A percentile compares a stretch with the other conserved stretches of the same genome.
Conservation (phyloP, 148 eudicot species). For the Fagopyrum homotropicum region DNA sequence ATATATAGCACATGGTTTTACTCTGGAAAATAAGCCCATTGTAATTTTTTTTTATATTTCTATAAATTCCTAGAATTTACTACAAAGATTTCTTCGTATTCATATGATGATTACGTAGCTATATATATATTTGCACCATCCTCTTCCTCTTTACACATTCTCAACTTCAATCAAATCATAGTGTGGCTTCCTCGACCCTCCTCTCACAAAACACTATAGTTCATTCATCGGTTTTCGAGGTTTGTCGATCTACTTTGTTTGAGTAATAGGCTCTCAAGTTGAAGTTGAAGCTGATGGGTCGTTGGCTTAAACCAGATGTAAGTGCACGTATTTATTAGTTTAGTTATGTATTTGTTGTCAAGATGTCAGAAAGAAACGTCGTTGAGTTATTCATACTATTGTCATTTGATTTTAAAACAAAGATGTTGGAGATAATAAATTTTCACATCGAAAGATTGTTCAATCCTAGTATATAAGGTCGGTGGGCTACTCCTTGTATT, state of each 20-base stretch:
- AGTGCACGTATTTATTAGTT: constrained; percentile 1
- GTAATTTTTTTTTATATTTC: neutral
- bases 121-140: neutral
- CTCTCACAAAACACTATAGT: neutral
- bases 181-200: neutral
- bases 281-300: constrained; percentile 22
- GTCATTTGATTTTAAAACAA: no score
- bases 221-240: no score
- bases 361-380: no score
- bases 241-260: neutral
- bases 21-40: neutral
- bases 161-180: neutral
- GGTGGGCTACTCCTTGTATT: no score
- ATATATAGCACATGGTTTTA: neutral
- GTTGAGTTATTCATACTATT: no score
- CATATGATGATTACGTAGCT: neutral
- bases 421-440: no score
- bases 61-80: constrained; percentile 4
- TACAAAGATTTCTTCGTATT: neutral
- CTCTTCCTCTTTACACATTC: neutral
- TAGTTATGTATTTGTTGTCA: neutral
- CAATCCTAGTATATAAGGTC: no score
- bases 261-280: neutral
- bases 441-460: no score
- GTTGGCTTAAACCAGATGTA: constrained; percentile 64